phyloP scores from a whole-genome alignment of 345 rosid species.

The Populus deltoides region DNA sequence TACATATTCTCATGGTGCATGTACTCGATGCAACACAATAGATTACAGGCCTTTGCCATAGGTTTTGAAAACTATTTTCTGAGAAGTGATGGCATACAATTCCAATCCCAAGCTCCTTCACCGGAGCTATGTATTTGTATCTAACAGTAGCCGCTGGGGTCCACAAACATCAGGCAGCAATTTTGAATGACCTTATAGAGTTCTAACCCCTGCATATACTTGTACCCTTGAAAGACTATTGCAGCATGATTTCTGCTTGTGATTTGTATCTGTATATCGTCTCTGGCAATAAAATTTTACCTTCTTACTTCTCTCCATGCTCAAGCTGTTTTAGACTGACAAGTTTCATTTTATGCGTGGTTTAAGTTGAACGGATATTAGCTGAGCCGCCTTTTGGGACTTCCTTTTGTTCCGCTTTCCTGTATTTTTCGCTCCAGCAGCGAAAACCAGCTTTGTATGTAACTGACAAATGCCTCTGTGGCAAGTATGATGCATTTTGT shows the following conservation, averaged over 20 bases:
- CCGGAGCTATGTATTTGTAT: slow-evolving; percentile 17
- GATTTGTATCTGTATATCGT: slow-evolving; percentile 23
- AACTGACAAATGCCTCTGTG: no score
- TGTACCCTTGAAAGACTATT: neutral
- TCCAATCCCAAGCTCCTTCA: slow-evolving; percentile 16
- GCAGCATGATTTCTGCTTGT: neutral
- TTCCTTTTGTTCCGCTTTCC: neutral
- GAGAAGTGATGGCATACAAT: slow-evolving; percentile 27
- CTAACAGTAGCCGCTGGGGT: slow-evolving; percentile 24
- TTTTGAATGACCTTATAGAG: slow-evolving; percentile 46
- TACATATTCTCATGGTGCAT: neutral
- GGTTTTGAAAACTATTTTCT: neutral
- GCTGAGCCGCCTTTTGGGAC: neutral
- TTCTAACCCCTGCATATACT: slow-evolving; percentile 18
- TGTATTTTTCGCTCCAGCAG: neutral
- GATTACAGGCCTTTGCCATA: neutral
- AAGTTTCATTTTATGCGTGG: neutral
- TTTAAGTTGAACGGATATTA: neutral
- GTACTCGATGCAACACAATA: slow-evolving; percentile 1
- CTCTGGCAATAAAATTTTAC: slow-evolving; percentile 15
- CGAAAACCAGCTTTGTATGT: neutral
- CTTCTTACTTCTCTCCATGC: no score
- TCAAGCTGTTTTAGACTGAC: neutral
- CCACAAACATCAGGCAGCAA: slow-evolving; percentile 28
- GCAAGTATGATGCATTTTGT: neutral